Evolutionary conservation across 2,329 filamentous ascomycete genomes (phyloP), one percentile per base, ranked within the genome.

Genomic region (Fusarium dlaminii): DNA sequence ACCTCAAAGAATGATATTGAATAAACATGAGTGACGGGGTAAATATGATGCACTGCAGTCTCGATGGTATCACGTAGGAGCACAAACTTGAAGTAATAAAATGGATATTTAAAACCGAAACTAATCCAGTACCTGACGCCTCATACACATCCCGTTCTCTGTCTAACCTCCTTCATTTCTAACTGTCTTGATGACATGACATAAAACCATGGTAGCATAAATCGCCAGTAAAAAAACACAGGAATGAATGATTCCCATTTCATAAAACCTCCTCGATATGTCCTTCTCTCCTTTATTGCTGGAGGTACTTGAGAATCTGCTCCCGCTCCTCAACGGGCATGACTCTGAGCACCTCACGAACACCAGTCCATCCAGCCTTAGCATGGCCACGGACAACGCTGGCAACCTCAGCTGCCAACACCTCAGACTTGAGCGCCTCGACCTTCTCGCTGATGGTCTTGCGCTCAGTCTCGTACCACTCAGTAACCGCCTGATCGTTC

Each of bases 401-500:
- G n/a, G 83, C 83, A 70, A 88, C 81, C 76, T 87, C 84, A n/a
- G 79, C 78, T 22, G 86, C 82, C 52, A 87, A 88, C 46, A 90
- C 89, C 69, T 98, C 94, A 10, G 89, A 88, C 89, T 94, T 96
- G 79, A 98, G 87, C 18, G 87, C 85, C 82, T 98, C 95, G 34
- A 98, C 90, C 90, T 96, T 97, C 72, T 92, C 90, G 72, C 93
- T 89, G 57, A 99, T 91, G 45, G 86, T 85, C 87, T 96, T 94
- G 81, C 94, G 89, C 86, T 98, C 96, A 85, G 96, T 92, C 87
- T 99, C 96, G 82, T 98, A 98, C 96, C 96, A 99, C 78, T 92
- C 89, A 8, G 95, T 94, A 34, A 98, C 96, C 75, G 91, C 92
- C 77, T 90, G 90, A 82, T 99, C 96, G 72, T 94, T 91, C 67